These are phyloP conservation scores for Fraxinus sp. DNA, from an alignment of 305 asterid species.

Conservation along the genomic window DNA sequence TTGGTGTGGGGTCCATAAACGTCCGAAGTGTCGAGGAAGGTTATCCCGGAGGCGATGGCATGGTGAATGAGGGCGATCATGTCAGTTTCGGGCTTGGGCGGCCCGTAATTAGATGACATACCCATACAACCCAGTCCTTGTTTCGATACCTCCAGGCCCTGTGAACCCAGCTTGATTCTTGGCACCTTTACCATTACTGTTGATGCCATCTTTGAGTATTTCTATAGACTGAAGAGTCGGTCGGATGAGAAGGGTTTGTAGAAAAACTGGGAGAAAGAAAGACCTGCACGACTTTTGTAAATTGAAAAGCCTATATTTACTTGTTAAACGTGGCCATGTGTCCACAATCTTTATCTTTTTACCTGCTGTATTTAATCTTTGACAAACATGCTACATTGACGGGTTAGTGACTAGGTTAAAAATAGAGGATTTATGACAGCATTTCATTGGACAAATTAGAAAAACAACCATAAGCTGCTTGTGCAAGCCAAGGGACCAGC, in stretches of 20 bases:
- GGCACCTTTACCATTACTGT: background rate
- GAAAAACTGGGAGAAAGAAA: background rate
- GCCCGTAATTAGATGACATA: conserved; percentile 24
- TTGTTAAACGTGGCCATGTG: background rate
- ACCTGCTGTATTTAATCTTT: too few species aligned
- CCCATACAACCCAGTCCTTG: conserved; percentile 30
- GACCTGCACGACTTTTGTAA: background rate
- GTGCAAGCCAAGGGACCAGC: too few species aligned
- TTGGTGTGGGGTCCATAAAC: conserved; percentile 26
- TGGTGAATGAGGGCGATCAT: conserved; percentile 29
- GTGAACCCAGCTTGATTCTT: conserved; percentile 23
- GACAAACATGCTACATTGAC: too few species aligned
- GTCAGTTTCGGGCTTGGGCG: conserved; percentile 27
- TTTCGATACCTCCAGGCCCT: conserved; percentile 26
- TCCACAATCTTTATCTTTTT: background rate
- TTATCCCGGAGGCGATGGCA: conserved; percentile 23
- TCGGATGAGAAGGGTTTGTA: background rate
- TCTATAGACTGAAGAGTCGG: background rate
- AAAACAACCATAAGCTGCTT: too few species aligned
- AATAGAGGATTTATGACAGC: too few species aligned
- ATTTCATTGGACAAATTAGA: too few species aligned
- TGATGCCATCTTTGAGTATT: background rate
- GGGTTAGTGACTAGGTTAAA: too few species aligned
- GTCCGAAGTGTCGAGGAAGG: conserved; percentile 30
- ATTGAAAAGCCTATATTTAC: background rate